Conservation (phyloP, 441 rosid genomes). For the Gossypium gossypioides region DNA sequence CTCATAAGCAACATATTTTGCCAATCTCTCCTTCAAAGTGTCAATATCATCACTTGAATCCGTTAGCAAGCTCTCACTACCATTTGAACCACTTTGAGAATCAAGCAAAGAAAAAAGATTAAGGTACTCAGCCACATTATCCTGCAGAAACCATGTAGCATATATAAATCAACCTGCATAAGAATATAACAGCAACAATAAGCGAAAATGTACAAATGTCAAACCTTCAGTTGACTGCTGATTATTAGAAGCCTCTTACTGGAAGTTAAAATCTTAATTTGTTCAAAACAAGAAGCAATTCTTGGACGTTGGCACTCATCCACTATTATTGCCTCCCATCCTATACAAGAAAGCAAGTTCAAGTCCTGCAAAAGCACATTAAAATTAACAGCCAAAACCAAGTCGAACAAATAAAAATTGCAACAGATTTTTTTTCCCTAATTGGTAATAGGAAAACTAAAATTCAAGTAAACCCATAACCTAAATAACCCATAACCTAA, state of each 20-base stretch:
- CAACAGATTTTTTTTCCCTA: neutral
- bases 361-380: slow-evolving; percentile 40
- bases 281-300: slow-evolving; percentile 23
- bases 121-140: slow-evolving; percentile 22
- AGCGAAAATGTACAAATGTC: slow-evolving; percentile 10
- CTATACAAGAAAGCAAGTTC: slow-evolving; percentile 20
- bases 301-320: slow-evolving; percentile 40
- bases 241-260: slow-evolving; percentile 40
- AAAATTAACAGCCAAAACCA: slow-evolving; percentile 1
- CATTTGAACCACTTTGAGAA: slow-evolving; percentile 9
- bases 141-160: slow-evolving; percentile 32
- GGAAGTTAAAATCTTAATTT: slow-evolving; percentile 32
- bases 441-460: neutral
- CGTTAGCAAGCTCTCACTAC: slow-evolving; percentile 10
- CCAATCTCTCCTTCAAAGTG: slow-evolving; percentile 36
- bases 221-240: slow-evolving; percentile 49
- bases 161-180: slow-evolving; percentile 5
- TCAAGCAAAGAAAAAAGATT: slow-evolving; percentile 32
- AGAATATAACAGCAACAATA: neutral
- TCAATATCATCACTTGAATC: slow-evolving; percentile 24
- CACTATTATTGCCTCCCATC: slow-evolving; percentile 45
- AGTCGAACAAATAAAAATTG: neutral
- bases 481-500: neutral
- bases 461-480: neutral
- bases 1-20: slow-evolving; percentile 28